Evolutionary conservation across 2,329 filamentous ascomycete species (phyloP), one percentile per base, ranked within the genome.

Genomic region (Fusarium humuli): DNA sequence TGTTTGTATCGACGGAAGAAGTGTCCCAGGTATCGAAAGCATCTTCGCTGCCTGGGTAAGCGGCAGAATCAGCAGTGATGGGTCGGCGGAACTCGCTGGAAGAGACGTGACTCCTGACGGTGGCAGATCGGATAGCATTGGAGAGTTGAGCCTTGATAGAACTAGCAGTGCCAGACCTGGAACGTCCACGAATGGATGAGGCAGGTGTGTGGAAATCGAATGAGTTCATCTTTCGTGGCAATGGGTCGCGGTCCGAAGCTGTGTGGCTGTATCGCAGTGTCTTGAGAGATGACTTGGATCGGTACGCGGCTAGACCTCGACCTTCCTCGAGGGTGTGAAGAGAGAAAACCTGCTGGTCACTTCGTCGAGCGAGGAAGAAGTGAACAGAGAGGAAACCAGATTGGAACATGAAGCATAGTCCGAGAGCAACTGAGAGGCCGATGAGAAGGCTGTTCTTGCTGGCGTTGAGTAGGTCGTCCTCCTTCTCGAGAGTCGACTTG

Each of bases 11-110:
- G 4, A 93, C 89, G 1, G 84, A 83, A 1, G 90, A 92, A 0
- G 90, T 92, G 74, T 94, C 91, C 92, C 92, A 94, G 4, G 86
- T 89, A 73, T 93, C 91, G 73, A 94, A 93, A 3, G 88, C 87
- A 65, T 92, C 90, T n/a, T 87, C 86, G 16, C 80, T 80, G 40
- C 78, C 79, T 18, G 77, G 77, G 47, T 80, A 77, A 10, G 75
- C 65, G 42, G 74, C 77, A 0, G 85, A 86, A 8, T 87, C 85
- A 12, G 86, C 76, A 2, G 88, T 90, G 9, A 79, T 71, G 5
- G 83, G 77, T 23, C 86, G 81, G 25, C 80, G 80, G 23, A 79
- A 81, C 55, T 83, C 81, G 60, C 77, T 80, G 8, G 75, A 79
- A 3, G 91, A 78, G 34, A 91, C 79, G 48, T 83, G 83, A 4